These are phyloP conservation scores for Leucogyrophana mollusca DNA, from an alignment of 768 basidiomycete genomes.

Conservation along the genomic window DNA sequence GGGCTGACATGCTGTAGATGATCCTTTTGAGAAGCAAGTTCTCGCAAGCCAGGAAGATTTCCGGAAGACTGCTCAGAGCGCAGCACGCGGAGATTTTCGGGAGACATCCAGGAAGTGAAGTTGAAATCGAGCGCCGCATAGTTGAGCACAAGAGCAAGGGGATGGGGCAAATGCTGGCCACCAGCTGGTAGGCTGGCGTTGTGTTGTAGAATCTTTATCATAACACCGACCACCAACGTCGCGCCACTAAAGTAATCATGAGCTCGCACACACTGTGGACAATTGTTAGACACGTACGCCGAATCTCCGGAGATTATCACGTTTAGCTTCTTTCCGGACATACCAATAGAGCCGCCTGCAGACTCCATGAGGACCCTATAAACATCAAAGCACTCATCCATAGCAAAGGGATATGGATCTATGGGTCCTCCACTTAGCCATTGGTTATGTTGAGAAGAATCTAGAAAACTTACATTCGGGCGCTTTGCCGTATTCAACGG, in stretches of 20 bases:
- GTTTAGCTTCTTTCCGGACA: constrained; percentile 79
- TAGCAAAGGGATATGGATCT: constrained; percentile 98
- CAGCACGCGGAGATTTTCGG: constrained; percentile 77
- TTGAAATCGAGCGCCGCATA: constrained; percentile 97
- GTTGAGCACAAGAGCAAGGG: constrained; percentile 80
- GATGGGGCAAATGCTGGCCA: constrained; percentile 57
- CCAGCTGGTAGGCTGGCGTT: constrained; percentile 28
- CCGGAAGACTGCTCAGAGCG: constrained; percentile 86
- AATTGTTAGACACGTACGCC: constrained; percentile 63
- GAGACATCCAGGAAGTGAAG: constrained; percentile 96
- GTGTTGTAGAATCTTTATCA: constrained; percentile 81
- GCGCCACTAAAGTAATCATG: constrained; percentile 63
- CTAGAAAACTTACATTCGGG: constrained; percentile 73
- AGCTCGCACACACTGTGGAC: constrained; percentile 1
- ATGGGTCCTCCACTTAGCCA: too few relatives aligned
- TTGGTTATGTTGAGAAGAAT: too few relatives aligned
- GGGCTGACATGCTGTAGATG: constrained; percentile 90
- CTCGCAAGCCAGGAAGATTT: constrained; percentile 70
- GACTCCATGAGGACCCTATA: constrained; percentile 82
- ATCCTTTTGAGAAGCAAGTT: constrained; percentile 76
- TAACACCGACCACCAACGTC: constrained; percentile 78
- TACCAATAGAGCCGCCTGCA: constrained; percentile 77
- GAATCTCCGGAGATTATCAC: constrained; percentile 90
- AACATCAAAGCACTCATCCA: constrained; percentile 92
- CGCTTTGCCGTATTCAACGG: constrained; percentile 94